Percentiles rank a stretch among this genome's conserved stretches.
phyloP scores from a whole-genome alignment of 73 alveolate genomes.

The Paramecium pentaurelia region DNA sequence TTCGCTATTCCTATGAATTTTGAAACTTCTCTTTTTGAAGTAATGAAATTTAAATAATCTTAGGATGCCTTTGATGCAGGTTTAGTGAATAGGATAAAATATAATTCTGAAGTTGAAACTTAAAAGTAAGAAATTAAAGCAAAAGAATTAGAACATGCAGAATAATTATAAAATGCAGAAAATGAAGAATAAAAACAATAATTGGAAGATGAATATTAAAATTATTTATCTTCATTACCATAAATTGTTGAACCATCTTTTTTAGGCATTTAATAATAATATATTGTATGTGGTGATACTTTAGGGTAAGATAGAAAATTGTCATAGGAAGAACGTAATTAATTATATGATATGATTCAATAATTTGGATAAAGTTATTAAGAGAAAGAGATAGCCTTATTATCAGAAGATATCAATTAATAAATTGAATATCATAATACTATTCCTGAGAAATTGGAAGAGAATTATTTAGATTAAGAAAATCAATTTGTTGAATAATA shows the following conservation, averaged over 20 bases:
- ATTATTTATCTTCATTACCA: slow-evolving; percentile 76
- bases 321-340: slow-evolving; percentile 67
- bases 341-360: slow-evolving; percentile 64
- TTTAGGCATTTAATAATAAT: slow-evolving; percentile 41
- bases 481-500: slow-evolving; percentile 75
- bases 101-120: not conserved
- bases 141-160: slow-evolving; percentile 58
- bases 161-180: slow-evolving; percentile 60
- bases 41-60: not conserved
- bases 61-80: slow-evolving; percentile 78
- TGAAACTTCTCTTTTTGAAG: slow-evolving; percentile 77
- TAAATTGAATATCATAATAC: slow-evolving; percentile 52
- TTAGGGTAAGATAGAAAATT: slow-evolving; percentile 91
- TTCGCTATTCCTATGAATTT: slow-evolving; percentile 78
- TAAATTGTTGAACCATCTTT: slow-evolving; percentile 63
- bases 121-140: not conserved
- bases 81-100: not conserved
- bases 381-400: slow-evolving; percentile 70
- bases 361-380: slow-evolving; percentile 74
- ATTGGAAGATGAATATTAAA: slow-evolving; percentile 73
- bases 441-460: slow-evolving; percentile 67
- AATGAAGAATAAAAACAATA: slow-evolving; percentile 64
- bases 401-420: slow-evolving; percentile 78
- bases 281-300: slow-evolving; percentile 86
- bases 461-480: slow-evolving; percentile 75